A percentile compares a stretch with the other conserved stretches of the same genome.
These are phyloP conservation scores for Coffea eugenioides DNA, from an alignment of 257 asterid species.

Conservation along the genomic window DNA sequence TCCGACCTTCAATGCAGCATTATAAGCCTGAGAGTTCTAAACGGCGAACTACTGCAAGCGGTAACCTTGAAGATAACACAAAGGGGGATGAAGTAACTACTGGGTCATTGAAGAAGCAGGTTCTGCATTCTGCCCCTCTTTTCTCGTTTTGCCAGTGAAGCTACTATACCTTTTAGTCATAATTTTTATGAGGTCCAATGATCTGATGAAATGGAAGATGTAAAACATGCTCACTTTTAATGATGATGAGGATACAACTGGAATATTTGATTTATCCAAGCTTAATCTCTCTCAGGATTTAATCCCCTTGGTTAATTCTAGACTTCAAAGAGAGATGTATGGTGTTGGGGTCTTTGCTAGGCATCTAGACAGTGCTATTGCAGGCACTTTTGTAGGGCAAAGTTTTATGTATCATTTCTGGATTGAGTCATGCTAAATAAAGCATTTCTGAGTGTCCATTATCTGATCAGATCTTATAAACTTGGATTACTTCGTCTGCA, in stretches of 20 bases:
- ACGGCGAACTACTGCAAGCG: conserved; percentile 29
- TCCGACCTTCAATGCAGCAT: conserved; percentile 72
- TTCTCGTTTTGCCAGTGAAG: not conserved
- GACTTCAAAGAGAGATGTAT: not conserved
- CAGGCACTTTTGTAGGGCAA: not conserved
- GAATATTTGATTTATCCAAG: not conserved
- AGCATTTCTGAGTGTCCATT: not conserved
- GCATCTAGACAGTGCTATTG: not conserved
- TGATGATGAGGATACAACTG: not conserved
- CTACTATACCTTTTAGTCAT: not conserved
- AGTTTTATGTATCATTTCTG: not conserved
- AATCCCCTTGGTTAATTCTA: not conserved
- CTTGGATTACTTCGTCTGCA: conserved; percentile 19
- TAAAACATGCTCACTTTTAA: not conserved
- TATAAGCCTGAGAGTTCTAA: conserved; percentile 39
- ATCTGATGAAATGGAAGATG: not conserved
- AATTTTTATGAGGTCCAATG: not conserved
- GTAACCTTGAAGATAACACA: conserved; percentile 35
- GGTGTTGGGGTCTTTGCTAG: not conserved
- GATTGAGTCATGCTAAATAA: not conserved
- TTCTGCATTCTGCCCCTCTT: conserved; percentile 22
- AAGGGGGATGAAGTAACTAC: conserved; percentile 40
- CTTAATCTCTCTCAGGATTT: not conserved
- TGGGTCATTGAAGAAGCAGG: conserved; percentile 56
- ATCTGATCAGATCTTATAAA: conserved; percentile 1